Percentiles rank a stretch among this genome's conserved stretches.
Evolutionary conservation across 139 green algal species (phyloP).

Genomic region (Haematococcus sp.): DNA sequence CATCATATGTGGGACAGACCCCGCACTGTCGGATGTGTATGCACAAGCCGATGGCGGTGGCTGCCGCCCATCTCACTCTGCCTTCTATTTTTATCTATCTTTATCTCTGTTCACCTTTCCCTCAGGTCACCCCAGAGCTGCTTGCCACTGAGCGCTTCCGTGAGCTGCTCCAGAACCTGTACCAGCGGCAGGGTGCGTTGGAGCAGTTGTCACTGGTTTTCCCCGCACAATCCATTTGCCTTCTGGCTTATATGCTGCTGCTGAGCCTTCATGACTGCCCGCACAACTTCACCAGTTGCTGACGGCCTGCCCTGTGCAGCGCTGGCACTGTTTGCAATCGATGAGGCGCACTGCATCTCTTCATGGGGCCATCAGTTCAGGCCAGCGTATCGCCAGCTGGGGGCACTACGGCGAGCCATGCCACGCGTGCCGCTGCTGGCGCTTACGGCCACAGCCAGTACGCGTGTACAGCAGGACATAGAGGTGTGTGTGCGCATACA

Average conservation of each 20-base stretch:
- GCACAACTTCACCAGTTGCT: no score
- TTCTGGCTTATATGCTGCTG: constrained; percentile 22
- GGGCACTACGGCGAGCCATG: constrained; percentile 25
- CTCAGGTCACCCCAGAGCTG: constrained; percentile 63
- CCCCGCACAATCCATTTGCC: no score
- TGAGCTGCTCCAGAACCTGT: background rate
- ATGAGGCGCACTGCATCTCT: constrained; percentile 64
- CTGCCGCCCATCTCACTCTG: no score
- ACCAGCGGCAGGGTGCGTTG: constrained; percentile 18
- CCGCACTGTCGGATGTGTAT: no score
- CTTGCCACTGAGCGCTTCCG: constrained; percentile 28
- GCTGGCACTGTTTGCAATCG: constrained; percentile 50
- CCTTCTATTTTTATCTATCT: no score
- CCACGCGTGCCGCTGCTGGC: constrained; percentile 59
- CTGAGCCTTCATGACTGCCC: no score
- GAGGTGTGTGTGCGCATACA: background rate
- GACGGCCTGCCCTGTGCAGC: no score
- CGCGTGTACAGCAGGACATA: constrained; percentile 51
- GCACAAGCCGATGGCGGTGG: no score
- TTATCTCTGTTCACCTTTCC: no score
- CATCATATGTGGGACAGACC: no score
- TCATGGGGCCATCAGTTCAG: constrained; percentile 63
- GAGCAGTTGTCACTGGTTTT: constrained; percentile 23
- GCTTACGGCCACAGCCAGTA: constrained; percentile 54
- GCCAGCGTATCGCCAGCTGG: constrained; percentile 52